phyloP scores from a whole-genome alignment of 2,329 filamentous ascomycete genomes.

The Phaeosphaeria sp. region DNA sequence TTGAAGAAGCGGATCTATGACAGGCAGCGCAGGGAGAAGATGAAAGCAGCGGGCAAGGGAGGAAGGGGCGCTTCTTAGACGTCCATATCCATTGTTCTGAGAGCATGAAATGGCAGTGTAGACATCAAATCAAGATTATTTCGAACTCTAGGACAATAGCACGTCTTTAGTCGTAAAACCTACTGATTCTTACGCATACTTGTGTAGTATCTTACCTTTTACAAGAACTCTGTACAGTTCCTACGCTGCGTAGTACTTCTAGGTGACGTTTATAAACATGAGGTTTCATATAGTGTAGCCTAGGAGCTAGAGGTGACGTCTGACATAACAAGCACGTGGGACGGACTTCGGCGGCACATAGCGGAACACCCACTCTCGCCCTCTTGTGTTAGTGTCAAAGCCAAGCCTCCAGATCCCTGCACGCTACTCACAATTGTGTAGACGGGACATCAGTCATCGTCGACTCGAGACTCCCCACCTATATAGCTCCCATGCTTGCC shows the following conservation, averaged over 20 bases:
- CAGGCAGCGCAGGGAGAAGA: not conserved
- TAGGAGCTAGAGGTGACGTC: not conserved
- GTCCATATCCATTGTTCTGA: not conserved
- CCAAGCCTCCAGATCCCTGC: constrained; percentile 19
- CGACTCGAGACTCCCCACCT: constrained; percentile 11
- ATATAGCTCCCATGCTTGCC: constrained; percentile 32
- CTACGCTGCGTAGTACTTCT: no score
- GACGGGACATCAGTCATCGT: constrained; percentile 20
- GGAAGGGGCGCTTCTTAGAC: not conserved
- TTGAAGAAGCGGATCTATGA: constrained; percentile 3
- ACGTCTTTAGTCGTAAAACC: no score
- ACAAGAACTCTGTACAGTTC: no score
- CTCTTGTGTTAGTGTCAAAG: constrained; percentile 12
- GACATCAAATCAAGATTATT: not conserved
- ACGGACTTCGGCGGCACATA: not conserved
- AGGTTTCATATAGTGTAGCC: no score
- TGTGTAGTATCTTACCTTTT: no score
- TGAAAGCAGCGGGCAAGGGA: not conserved
- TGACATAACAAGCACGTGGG: not conserved
- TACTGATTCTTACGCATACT: no score
- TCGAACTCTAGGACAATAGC: no score
- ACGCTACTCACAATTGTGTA: not conserved
- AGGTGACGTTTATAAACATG: no score
- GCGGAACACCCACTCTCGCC: constrained; percentile 6
- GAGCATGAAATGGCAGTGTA: not conserved